phyloP scores from a whole-genome alignment of 148 eudicot species.

The Gaultheria prostrata region DNA sequence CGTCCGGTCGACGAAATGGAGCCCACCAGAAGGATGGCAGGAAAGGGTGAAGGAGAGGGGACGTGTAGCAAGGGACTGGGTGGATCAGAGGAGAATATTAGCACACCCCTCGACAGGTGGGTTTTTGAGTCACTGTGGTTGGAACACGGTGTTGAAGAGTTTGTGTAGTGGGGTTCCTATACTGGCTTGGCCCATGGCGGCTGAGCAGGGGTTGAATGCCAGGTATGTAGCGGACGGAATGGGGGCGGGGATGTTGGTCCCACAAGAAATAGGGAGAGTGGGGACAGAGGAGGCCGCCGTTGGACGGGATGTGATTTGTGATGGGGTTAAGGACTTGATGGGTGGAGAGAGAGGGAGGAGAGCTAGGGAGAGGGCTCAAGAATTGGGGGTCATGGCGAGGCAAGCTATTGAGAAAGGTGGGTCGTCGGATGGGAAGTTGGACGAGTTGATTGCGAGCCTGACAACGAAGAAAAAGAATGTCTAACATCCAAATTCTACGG shows the following conservation, averaged over 20 bases:
- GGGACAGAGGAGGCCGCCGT: neutral
- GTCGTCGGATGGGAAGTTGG: neutral
- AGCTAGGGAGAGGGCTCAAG: neutral
- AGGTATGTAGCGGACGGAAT: neutral
- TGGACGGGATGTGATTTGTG: neutral
- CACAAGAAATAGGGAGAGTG: neutral
- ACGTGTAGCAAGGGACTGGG: neutral
- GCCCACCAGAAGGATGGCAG: neutral
- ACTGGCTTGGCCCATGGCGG: conserved; percentile 1
- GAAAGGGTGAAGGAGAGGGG: conserved; percentile 1
- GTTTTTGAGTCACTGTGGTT: conserved; percentile 5
- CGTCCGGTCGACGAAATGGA: neutral
- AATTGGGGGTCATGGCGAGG: neutral
- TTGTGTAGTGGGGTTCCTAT: neutral
- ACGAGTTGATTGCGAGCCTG: neutral
- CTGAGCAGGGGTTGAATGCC: neutral
- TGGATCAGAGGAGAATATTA: conserved; percentile 3
- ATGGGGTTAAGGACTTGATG: neutral
- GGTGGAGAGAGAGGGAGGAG: neutral
- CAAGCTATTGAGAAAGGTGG: conserved; percentile 3
- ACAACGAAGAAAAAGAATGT: neutral
- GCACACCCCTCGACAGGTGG: conserved; percentile 4
- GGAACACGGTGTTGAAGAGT: conserved; percentile 4
- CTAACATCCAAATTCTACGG: neutral
- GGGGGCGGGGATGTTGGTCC: conserved; percentile 4